phyloP scores from a whole-genome alignment of 192 early-diverging fungal species.

The Entomortierella chlamydospora region DNA sequence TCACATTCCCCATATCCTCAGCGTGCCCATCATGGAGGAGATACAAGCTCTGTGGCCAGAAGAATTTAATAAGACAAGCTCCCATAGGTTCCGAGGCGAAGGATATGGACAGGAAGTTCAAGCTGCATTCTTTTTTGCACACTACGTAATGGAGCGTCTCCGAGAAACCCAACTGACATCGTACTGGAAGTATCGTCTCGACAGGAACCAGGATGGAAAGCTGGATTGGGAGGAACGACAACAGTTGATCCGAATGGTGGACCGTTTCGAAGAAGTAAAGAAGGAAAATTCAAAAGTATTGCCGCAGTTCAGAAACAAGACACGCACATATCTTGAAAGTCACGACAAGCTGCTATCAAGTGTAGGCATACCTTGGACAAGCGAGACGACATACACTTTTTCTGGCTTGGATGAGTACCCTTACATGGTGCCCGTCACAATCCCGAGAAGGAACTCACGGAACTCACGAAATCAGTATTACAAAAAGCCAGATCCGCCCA shows the following conservation, averaged over 20 bases:
- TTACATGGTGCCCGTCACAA: constrained; percentile 6
- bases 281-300: background rate
- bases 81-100: constrained; percentile 56
- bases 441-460: background rate
- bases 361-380: background rate
- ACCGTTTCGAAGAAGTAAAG: background rate
- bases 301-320: background rate
- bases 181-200: constrained; percentile 45
- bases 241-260: constrained; percentile 17
- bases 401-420: constrained; percentile 48
- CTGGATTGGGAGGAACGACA: constrained; percentile 48
- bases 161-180: constrained; percentile 52
- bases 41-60: constrained; percentile 48
- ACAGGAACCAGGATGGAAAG: constrained; percentile 41
- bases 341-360: constrained; percentile 1
- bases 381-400: constrained; percentile 12
- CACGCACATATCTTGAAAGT: constrained; percentile 1
- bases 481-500: too few relatives aligned
- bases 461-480: too few relatives aligned
- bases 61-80: constrained; percentile 40
- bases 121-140: constrained; percentile 45
- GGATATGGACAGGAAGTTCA: constrained; percentile 33
- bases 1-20: constrained; percentile 46
- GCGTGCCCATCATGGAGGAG: constrained; percentile 37
- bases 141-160: constrained; percentile 57